phyloP scores from a whole-genome alignment of 2,329 filamentous ascomycete genomes.

The Nothomitra cinnamomea region DNA sequence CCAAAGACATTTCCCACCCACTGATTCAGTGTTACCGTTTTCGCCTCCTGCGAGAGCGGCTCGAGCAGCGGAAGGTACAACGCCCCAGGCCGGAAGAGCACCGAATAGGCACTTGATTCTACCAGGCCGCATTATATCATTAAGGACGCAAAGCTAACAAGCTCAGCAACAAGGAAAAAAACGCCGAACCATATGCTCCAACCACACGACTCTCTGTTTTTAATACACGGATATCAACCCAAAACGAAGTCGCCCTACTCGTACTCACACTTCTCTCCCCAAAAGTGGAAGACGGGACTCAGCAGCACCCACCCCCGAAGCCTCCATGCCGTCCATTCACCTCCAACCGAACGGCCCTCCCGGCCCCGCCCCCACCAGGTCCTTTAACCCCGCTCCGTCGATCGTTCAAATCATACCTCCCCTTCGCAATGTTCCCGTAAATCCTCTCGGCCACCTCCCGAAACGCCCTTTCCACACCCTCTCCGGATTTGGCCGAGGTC shows the following conservation, averaged over 20 bases:
- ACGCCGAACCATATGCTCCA: neutral
- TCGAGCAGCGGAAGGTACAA: too few relatives aligned
- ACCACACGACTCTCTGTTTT: neutral
- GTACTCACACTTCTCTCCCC: too few relatives aligned
- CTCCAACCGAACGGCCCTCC: constrained; percentile 25
- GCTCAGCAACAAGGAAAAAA: too few relatives aligned
- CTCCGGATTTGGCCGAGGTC: constrained; percentile 88
- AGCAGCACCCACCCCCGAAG: neutral
- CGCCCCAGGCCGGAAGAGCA: too few relatives aligned
- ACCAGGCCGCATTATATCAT: too few relatives aligned
- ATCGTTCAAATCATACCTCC: constrained; percentile 88
- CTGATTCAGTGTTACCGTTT: too few relatives aligned
- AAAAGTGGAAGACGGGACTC: too few relatives aligned
- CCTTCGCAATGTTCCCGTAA: constrained; percentile 90
- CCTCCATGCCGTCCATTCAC: constrained; percentile 19
- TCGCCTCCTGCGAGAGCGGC: too few relatives aligned
- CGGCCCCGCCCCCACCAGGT: neutral
- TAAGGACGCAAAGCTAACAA: too few relatives aligned
- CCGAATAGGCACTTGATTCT: too few relatives aligned
- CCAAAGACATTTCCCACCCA: too few relatives aligned
- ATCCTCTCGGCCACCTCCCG: constrained; percentile 87
- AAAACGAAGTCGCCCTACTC: too few relatives aligned
- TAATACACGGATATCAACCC: neutral
- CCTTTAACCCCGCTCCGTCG: constrained; percentile 79
- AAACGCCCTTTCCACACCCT: constrained; percentile 86